phyloP scores from a whole-genome alignment of 305 asterid genomes.

The Fraxinus sp. region DNA sequence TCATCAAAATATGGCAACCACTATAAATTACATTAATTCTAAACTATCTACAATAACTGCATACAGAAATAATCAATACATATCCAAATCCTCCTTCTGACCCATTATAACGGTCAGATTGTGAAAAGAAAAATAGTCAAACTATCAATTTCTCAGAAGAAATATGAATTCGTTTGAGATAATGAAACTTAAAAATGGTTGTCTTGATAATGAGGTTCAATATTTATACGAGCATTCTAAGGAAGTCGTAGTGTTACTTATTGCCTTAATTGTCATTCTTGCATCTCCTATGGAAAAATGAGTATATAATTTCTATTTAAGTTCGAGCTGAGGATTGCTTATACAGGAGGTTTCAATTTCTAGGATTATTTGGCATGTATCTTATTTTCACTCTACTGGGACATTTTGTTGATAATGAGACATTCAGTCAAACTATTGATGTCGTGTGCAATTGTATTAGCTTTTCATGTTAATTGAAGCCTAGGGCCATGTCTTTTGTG shows the following conservation, averaged over 20 bases:
- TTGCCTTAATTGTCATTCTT: not conserved
- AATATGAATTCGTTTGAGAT: not conserved
- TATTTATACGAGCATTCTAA: not conserved
- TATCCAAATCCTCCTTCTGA: not conserved
- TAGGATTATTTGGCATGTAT: not conserved
- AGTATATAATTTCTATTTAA: not conserved
- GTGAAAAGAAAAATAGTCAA: not conserved
- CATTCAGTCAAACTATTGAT: not conserved
- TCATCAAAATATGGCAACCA: not conserved
- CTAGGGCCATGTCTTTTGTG: not conserved
- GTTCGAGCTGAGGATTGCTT: conserved; percentile 1
- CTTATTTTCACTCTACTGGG: not conserved
- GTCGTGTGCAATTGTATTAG: not conserved
- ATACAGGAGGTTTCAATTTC: not conserved
- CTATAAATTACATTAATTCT: not conserved
- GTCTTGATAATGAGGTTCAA: not conserved
- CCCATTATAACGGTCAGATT: not conserved
- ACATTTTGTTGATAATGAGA: not conserved
- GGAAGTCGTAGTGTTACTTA: not conserved
- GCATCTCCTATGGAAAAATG: not conserved
- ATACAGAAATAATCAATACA: not conserved
- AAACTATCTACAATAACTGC: not conserved
- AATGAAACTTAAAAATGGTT: not conserved
- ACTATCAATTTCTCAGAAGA: not conserved
- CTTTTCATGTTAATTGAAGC: not conserved